phyloP scores from a whole-genome alignment of 2,329 filamentous ascomycete species.

The Ceratocystis albifundus region DNA sequence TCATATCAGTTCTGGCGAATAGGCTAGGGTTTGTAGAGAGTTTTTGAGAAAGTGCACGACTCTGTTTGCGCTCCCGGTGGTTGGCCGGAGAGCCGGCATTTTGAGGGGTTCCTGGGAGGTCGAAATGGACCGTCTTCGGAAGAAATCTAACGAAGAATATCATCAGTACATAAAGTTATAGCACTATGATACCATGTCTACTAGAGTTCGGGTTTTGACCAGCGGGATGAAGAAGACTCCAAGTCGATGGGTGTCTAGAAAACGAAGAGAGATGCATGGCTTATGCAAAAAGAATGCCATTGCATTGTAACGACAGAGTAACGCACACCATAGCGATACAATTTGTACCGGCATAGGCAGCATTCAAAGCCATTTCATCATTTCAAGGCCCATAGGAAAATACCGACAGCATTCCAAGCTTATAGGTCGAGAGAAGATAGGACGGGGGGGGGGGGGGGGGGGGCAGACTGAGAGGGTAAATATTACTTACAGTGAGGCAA shows the following conservation, averaged over 20 bases:
- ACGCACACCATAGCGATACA: not conserved
- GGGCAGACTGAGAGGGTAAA: not conserved
- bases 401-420: not conserved
- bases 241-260: not conserved
- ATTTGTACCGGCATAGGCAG: not conserved
- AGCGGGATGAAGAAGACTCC: not conserved
- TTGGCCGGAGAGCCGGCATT: conserved; percentile 30
- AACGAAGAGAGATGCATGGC: not conserved
- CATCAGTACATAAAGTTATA: not conserved
- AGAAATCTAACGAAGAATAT: conserved; percentile 54
- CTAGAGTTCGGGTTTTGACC: not conserved
- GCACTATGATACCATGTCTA: not conserved
- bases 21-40: conserved; percentile 39
- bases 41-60: conserved; percentile 28
- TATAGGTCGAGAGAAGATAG: not conserved
- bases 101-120: conserved; percentile 46
- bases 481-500: conserved; percentile 39
- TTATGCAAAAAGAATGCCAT: not conserved
- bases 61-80: conserved; percentile 27
- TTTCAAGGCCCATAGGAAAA: not conserved
- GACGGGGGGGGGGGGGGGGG: not conserved
- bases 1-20: conserved; percentile 40
- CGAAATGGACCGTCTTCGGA: conserved; percentile 85
- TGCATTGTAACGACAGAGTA: not conserved
- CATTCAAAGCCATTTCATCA: not conserved